Base-by-base conservation (phyloP, 495 filamentous ascomycete species). In the Cudoniella acicularis region DNA sequence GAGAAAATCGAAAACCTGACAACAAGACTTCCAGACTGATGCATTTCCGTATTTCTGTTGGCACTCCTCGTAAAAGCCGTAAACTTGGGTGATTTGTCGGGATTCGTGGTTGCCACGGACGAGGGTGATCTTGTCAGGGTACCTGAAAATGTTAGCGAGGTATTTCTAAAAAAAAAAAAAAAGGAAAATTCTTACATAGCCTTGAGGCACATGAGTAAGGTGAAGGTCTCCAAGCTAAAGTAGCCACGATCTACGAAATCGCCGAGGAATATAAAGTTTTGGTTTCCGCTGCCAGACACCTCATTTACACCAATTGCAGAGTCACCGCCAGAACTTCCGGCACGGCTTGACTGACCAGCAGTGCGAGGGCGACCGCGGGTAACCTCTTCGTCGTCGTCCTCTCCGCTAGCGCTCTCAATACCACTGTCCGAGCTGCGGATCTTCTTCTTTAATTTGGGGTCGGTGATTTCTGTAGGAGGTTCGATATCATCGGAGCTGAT, bases 21-120 rank as follows among this genome's bases (percentile, higher is more conserved):
- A 98, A 75, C 94, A 98, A 0, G 92, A 90, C 74, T 98, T 98
- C 94, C 94, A 98, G 18, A 98, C 94, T 9, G 91, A 96, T 4
- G 94, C 94, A 70, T 96, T 98, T 57, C 93, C 93, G 67, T 98
- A 98, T 69, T 98, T 98, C 64, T 90, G 88, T 67, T 96, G 89
- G 73, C 94, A 98, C 68, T 98, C 94, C 66, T 98, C 94, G 77
- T 98, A 97, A 75, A 98, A 98, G 2, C 94, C 94, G 67, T 98
- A 98, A 3, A 98, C 94, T 70, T 97, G 93, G 9, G 94, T 98
- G 59, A 98, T 98, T 70, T 98, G 94, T 16, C 94, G 86, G 17
- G 93, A 97, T 67, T 98, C 94, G 71, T 98, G 94, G 66, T 98
- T 98, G 25, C 94, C 94, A 36, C 94, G 92, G 25, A 98, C 92